phyloP scores from a whole-genome alignment of 495 filamentous ascomycete species.

The Recurvomyces mirabilis region DNA sequence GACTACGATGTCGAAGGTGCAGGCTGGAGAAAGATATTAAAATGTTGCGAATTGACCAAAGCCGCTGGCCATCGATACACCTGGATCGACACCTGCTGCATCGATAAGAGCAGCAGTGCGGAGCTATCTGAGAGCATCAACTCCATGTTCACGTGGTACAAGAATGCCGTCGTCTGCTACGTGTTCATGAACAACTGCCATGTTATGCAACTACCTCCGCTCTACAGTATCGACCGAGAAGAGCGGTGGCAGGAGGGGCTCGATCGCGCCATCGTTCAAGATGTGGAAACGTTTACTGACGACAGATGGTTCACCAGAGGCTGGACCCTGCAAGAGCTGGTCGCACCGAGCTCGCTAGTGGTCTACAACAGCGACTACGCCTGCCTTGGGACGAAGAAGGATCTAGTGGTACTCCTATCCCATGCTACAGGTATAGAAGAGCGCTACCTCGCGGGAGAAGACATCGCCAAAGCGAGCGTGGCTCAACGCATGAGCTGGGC shows the following conservation, averaged over 20 bases:
- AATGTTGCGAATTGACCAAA: conserved; percentile 1
- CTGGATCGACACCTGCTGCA: conserved; percentile 18
- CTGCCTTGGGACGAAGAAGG: background rate
- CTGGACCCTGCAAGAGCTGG: no score
- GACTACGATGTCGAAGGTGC: background rate
- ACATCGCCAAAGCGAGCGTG: background rate
- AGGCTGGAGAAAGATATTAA: background rate
- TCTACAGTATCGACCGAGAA: background rate
- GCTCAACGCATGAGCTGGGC: conserved; percentile 20
- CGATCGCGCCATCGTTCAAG: background rate
- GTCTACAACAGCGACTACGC: conserved; percentile 5
- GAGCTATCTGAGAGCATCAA: conserved; percentile 15
- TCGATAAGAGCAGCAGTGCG: conserved; percentile 12
- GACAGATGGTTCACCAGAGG: conserved; percentile 11
- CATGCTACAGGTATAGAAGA: background rate
- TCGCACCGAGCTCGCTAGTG: conserved; percentile 1
- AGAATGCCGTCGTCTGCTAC: conserved; percentile 4
- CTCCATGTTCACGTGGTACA: conserved; percentile 14
- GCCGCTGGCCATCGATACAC: background rate
- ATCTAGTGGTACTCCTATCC: background rate
- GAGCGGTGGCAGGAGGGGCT: background rate
- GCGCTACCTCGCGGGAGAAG: no score
- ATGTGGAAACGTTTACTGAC: background rate
- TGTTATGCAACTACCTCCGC: background rate
- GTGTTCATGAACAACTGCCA: conserved; percentile 10